Evolutionary conservation across 1,139 yeast species (phyloP).

Genomic region (Yamadazyma sp.): DNA sequence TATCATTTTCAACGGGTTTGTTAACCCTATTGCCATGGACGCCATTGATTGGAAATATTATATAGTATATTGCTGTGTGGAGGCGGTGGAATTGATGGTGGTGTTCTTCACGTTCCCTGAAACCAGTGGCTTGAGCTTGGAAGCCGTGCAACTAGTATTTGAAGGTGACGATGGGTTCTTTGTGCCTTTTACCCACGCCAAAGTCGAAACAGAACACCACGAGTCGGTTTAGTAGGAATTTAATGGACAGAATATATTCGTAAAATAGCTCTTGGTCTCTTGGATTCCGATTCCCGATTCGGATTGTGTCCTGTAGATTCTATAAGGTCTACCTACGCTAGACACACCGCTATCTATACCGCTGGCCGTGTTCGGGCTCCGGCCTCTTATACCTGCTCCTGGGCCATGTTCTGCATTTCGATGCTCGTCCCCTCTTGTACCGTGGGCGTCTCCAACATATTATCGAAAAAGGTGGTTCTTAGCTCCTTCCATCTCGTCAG

Average conservation of each 20-base stretch:
- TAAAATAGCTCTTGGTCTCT: too few relatives aligned
- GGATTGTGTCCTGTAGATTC: too few relatives aligned
- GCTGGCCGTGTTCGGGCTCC: too few relatives aligned
- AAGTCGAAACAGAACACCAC: background rate
- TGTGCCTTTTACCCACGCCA: background rate
- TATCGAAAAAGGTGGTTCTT: constrained; percentile 84
- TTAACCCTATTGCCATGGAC: constrained; percentile 59
- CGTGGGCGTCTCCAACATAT: constrained; percentile 58
- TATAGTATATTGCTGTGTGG: constrained; percentile 46
- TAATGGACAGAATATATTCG: too few relatives aligned
- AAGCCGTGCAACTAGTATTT: constrained; percentile 1
- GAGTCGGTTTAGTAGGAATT: background rate
- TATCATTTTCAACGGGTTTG: constrained; percentile 35
- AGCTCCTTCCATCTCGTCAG: constrained; percentile 86
- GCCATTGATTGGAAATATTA: constrained; percentile 60
- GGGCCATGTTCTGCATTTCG: constrained; percentile 11
- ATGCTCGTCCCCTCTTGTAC: constrained; percentile 3
- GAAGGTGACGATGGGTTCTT: constrained; percentile 9
- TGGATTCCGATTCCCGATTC: too few relatives aligned
- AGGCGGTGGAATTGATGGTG: constrained; percentile 34
- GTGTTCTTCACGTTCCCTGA: constrained; percentile 47
- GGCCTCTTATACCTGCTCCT: background rate
- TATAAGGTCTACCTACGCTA: too few relatives aligned
- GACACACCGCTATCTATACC: too few relatives aligned
- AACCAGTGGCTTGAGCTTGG: constrained; percentile 25